phyloP scores from a whole-genome alignment of 2,329 filamentous ascomycete species.

The Cladobotryum mycophilum region DNA sequence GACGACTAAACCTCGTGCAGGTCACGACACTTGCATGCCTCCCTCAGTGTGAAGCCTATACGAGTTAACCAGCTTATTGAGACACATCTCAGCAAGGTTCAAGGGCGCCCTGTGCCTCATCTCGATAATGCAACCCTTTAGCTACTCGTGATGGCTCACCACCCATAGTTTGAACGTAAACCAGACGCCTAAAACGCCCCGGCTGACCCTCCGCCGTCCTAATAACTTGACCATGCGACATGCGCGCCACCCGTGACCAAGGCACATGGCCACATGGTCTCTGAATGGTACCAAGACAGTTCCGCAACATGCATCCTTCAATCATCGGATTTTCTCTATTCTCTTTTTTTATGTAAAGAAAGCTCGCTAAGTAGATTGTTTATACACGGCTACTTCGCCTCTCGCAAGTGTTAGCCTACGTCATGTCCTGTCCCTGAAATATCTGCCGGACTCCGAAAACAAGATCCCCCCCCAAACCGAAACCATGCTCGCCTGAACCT shows the following conservation, averaged over 20 bases:
- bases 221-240: slow-evolving; percentile 8
- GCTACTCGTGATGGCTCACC: background rate
- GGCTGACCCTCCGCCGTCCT: slow-evolving; percentile 2
- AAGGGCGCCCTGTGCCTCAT: too few relatives aligned
- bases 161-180: too few relatives aligned
- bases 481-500: too few relatives aligned
- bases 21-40: background rate
- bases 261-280: slow-evolving; percentile 13
- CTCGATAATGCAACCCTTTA: background rate
- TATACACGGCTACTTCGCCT: background rate
- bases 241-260: slow-evolving; percentile 14
- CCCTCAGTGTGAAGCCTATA: too few relatives aligned
- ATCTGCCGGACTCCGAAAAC: background rate
- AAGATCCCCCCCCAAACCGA: slow-evolving; percentile 2
- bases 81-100: too few relatives aligned
- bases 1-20: background rate
- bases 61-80: too few relatives aligned
- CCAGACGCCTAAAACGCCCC: background rate
- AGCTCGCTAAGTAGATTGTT: too few relatives aligned
- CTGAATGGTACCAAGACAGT: background rate
- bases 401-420: background rate
- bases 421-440: background rate
- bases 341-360: too few relatives aligned
- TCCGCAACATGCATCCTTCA: background rate
- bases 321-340: background rate